Evolutionary conservation across 768 basidiomycete genomes (phyloP), one percentile per base, ranked within the genome.

Genomic region (Suillus plorans): DNA sequence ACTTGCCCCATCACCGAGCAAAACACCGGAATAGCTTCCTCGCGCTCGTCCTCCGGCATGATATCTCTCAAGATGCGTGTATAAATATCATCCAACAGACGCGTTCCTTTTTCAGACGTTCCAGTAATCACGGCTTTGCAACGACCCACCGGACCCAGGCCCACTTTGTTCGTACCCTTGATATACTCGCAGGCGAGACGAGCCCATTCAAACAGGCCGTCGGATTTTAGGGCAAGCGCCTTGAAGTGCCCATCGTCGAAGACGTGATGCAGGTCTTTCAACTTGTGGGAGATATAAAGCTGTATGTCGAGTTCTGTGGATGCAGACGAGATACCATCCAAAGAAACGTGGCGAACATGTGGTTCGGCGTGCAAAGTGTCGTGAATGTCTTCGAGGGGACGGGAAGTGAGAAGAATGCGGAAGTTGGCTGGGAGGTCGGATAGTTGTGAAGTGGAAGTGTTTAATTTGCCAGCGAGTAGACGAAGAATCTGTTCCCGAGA

Each of bases 331-430:
- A 64, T 25, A 3, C 37, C 42, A 36, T 64, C 64, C 50, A 64
- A 5, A 13, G 64, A 42, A 18, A 45, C 1, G 9, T 12, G 62
- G 3, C 34, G 36, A 31, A 65, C 64, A 36, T 63, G 50, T 18
- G 22, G 14, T 5, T n/a, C 55, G 6, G 55, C 42, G 12, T 67
- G 64, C 34, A 72, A 61, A 8, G 34, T 53, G 7, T 47, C 39
- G 8, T 60, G 31, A 13, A 72, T 60, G n/a, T 66, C 62, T 0
- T 63, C 31, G 0, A 63, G 50, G 8, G 42, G 52, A 4, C 68
- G 68, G 13, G 66, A 66, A 3, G 71, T 69, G 45, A 72, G 45
- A 14, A 72, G 44, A 45, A 72, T 66, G 25, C 68, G 61, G 16
- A 69, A 5, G 66, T 52, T 2, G 63, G 69, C 2, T 64, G 68